Percentiles rank a stretch among this genome's conserved stretches.
These are phyloP conservation scores for Plasmodium ovale DNA, from an alignment of 169 alveolate species.

Conservation along the genomic window DNA sequence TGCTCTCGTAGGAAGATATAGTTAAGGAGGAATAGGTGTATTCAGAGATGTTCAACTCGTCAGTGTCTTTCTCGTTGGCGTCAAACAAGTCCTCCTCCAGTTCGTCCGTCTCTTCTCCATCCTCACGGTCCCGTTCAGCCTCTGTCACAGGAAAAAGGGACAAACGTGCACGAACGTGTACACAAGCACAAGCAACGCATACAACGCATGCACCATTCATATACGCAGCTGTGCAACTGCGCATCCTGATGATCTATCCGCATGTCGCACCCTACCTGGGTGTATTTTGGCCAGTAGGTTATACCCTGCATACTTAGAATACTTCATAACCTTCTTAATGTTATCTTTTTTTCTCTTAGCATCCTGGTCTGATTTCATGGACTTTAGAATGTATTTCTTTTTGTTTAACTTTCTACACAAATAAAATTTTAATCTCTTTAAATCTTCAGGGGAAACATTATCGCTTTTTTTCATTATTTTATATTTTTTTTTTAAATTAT, in stretches of 20 bases:
- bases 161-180: neutral
- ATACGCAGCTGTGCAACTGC: too few relatives aligned
- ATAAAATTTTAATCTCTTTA: conserved; percentile 61
- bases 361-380: neutral
- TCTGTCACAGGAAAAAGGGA: neutral
- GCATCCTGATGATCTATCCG: too few relatives aligned
- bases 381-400: conserved; percentile 35
- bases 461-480: conserved; percentile 51
- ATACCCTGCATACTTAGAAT: conserved; percentile 32
- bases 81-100: conserved; percentile 45
- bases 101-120: conserved; percentile 6
- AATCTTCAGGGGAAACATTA: neutral
- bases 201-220: too few relatives aligned
- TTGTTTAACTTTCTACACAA: conserved; percentile 42
- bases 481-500: conserved; percentile 40
- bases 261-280: conserved; percentile 35
- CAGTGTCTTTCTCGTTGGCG: neutral
- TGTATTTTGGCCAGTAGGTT: conserved; percentile 45
- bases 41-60: conserved; percentile 51
- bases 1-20: conserved; percentile 31
- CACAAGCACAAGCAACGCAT: too few relatives aligned
- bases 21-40: conserved; percentile 70
- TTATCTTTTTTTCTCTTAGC: conserved; percentile 29
- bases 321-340: conserved; percentile 9
- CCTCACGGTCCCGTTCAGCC: neutral